Base-by-base conservation (phyloP, 331 rosid genomes). In the Telfairia occidentalis region DNA sequence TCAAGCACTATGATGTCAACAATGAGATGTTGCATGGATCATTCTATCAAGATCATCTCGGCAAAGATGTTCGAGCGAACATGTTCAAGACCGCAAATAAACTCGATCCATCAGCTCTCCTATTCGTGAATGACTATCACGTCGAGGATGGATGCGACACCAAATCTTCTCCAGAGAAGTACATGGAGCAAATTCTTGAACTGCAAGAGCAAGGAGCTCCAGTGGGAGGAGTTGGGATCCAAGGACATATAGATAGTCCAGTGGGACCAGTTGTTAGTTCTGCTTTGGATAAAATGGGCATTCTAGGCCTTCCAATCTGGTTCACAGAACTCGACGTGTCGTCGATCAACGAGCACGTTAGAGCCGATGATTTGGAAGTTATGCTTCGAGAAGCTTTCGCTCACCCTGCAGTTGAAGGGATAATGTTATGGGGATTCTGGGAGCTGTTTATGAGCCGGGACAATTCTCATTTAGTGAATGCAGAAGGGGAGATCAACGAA, bases 1-100 rank as follows among this genome's bases (percentile, higher is more conserved):
- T 95, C 90, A 85, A 19, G 82, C 99, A 95, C 78, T 92, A 92
- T 43, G 99, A 95, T 84, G 99, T 92, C 35, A 95, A 95, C 74
- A 95, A 95, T 18, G 99, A 92, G 84, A 95, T 95, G 99, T 70
- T 95, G 80, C 99, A 95, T 35, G 99, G 97, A 71, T 90, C 97
- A 49, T 95, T 90, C 86, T 92, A 86, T 80, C 93, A 90, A 37
- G 96, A 92, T 61, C 85, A 79, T 59, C 80, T 95, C 9, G 99
- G 97, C 2, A 92, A 85, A 43, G 96, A 87, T 59, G 82, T 85
- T 52, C 81, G 99, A 58, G 87, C 96, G 7, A 88, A 85, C 86
- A 92, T 95, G 97, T 95, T 95, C 87, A 95, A 90, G 88, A 83
- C 4, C 11, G 96, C 97, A 32, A 89, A 85, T 71, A 85, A 85